phyloP scores from a whole-genome alignment of 805 yeast genomes.

The Allodekkera sacchari region DNA sequence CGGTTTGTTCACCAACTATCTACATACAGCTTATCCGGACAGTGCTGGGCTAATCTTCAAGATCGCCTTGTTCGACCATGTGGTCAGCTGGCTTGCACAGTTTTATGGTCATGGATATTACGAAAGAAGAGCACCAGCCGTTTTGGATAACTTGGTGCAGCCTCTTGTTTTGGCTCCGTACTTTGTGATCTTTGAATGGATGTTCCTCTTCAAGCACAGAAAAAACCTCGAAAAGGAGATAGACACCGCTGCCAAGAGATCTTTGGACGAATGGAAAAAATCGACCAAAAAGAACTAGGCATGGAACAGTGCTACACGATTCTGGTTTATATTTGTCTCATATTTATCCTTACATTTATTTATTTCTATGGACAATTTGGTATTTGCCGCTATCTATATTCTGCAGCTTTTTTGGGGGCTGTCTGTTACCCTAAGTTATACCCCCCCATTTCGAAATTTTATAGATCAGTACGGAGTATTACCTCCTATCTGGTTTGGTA shows the following conservation, averaged over 20 bases:
- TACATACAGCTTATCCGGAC: conserved; percentile 9
- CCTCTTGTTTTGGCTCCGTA: conserved; percentile 88
- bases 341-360: background rate
- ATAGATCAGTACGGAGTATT: too few relatives aligned
- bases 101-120: conserved; percentile 81
- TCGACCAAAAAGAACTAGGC: background rate
- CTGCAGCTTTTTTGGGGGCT: too few relatives aligned
- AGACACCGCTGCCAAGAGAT: conserved; percentile 39
- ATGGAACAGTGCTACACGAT: background rate
- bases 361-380: too few relatives aligned
- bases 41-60: conserved; percentile 16
- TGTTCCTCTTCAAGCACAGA: conserved; percentile 60
- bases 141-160: conserved; percentile 73
- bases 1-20: conserved; percentile 10
- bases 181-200: conserved; percentile 73
- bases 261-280: background rate
- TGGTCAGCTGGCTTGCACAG: conserved; percentile 68
- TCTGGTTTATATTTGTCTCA: background rate
- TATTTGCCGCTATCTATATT: too few relatives aligned
- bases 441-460: too few relatives aligned
- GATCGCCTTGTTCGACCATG: conserved; percentile 35
- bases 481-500: too few relatives aligned
- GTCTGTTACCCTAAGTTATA: too few relatives aligned
- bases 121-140: conserved; percentile 81
- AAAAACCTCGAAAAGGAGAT: conserved; percentile 41